These are phyloP conservation scores for Komagataella pseudopastoris DNA, from an alignment of 805 yeast genomes.

Conservation along the genomic window DNA sequence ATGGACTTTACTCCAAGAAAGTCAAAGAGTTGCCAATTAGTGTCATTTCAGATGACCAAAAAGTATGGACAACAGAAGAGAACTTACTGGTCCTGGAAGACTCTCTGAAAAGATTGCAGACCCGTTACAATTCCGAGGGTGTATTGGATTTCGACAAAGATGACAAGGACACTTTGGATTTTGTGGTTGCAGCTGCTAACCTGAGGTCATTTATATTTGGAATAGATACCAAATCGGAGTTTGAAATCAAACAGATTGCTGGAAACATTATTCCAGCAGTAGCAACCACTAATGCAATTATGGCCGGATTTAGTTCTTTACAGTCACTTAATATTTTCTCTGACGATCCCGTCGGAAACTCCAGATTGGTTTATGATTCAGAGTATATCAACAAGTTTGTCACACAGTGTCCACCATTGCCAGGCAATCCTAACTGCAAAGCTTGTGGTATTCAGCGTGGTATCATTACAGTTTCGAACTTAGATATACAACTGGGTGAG, in stretches of 20 bases:
- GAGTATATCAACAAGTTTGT: constrained; percentile 47
- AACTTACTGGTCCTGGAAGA: constrained; percentile 45
- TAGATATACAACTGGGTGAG: constrained; percentile 26
- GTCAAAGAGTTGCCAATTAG: constrained; percentile 3
- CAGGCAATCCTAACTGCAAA: constrained; percentile 61
- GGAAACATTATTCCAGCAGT: constrained; percentile 98
- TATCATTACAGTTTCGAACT: constrained; percentile 21
- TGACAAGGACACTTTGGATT: constrained; percentile 80
- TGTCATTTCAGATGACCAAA: constrained; percentile 22
- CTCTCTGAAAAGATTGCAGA: constrained; percentile 34
- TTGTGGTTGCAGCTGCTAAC: constrained; percentile 80
- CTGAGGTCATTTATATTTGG: constrained; percentile 58
- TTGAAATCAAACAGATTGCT: constrained; percentile 87
- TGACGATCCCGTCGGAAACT: constrained; percentile 17
- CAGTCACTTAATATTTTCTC: constrained; percentile 46
- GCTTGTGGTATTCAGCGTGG: constrained; percentile 50
- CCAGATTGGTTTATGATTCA: constrained; percentile 39
- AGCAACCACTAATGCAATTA: constrained; percentile 93
- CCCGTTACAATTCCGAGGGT: constrained; percentile 26
- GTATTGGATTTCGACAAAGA: constrained; percentile 78
- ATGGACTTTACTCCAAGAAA: constrained; percentile 5
- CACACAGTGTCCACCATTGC: constrained; percentile 44
- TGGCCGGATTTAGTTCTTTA: constrained; percentile 79
- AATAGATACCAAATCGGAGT: constrained; percentile 61
- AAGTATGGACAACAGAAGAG: constrained; percentile 49